Conservation (phyloP, 2,329 filamentous ascomycete species). For the Simplicillium aogashimaense region DNA sequence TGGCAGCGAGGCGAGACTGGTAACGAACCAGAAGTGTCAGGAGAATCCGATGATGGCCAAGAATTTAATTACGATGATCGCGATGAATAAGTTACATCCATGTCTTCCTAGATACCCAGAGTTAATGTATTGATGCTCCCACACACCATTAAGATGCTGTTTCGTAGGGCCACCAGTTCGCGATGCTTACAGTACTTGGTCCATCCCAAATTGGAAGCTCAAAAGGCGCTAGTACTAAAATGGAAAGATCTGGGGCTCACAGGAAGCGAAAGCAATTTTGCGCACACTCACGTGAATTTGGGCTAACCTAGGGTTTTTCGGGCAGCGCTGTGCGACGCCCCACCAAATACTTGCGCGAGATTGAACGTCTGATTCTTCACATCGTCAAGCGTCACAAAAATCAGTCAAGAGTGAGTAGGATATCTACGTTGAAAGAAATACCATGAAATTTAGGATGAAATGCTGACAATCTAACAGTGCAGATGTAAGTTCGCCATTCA, state of each 20-base stretch:
- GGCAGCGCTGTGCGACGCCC: conserved; percentile 22
- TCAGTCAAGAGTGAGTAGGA: conserved; percentile 48
- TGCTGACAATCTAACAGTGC: conserved; percentile 58
- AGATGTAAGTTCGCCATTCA: conserved; percentile 61
- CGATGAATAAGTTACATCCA: too few species aligned
- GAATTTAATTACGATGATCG: too few species aligned
- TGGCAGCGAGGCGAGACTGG: too few species aligned
- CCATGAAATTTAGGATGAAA: conserved; percentile 6
- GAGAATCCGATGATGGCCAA: too few species aligned
- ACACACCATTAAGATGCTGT: too few species aligned
- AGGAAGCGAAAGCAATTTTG: not conserved
- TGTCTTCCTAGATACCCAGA: too few species aligned
- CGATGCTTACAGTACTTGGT: too few species aligned
- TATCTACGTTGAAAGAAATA: conserved; percentile 6
- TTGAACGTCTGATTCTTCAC: conserved; percentile 25
- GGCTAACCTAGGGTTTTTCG: conserved; percentile 26
- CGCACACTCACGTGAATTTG: conserved; percentile 18
- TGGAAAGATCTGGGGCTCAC: conserved; percentile 1
- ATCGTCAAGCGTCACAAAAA: conserved; percentile 39
- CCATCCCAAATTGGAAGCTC: too few species aligned
- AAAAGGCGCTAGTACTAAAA: not conserved
- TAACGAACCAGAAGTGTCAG: too few species aligned
- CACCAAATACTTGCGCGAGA: conserved; percentile 33
- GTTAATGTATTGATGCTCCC: too few species aligned
- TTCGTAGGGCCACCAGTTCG: too few species aligned